Evolutionary conservation across 805 yeast species (phyloP).

Genomic region (Candida saitoana): DNA sequence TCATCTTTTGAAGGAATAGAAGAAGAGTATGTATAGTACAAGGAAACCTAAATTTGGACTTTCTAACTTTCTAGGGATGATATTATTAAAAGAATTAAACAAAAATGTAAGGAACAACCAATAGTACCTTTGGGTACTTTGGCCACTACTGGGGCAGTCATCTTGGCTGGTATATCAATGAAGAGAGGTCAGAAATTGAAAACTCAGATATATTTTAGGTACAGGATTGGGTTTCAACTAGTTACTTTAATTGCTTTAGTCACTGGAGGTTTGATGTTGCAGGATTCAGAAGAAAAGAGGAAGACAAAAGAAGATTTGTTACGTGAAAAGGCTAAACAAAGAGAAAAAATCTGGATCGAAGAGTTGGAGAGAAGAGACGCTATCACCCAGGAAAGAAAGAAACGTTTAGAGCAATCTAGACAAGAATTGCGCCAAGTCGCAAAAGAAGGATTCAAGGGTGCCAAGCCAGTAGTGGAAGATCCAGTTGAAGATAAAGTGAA

Average conservation of each 20-base stretch:
- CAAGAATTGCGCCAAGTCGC: conserved; percentile 34
- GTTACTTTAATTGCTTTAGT: conserved; percentile 78
- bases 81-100: conserved; percentile 53
- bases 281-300: conserved; percentile 44
- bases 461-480: not conserved
- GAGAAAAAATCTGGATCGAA: conserved; percentile 86
- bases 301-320: conserved; percentile 60
- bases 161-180: conserved; percentile 72
- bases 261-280: conserved; percentile 71
- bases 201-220: conserved; percentile 84
- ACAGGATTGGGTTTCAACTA: conserved; percentile 86
- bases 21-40: conserved; percentile 46
- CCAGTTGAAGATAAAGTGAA: not conserved
- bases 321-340: conserved; percentile 73
- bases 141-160: conserved; percentile 76
- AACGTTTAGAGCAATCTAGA: conserved; percentile 62
- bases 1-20: conserved; percentile 46
- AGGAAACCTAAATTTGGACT: no score
- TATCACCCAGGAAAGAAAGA: conserved; percentile 62
- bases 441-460: conserved; percentile 29
- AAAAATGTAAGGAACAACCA: conserved; percentile 79
- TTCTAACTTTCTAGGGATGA: conserved; percentile 27
- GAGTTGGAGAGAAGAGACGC: conserved; percentile 84
- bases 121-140: conserved; percentile 80
- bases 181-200: conserved; percentile 65